Base-by-base conservation (phyloP, 2,329 filamentous ascomycete species). In the Purpureocillium takamizusanense region DNA sequence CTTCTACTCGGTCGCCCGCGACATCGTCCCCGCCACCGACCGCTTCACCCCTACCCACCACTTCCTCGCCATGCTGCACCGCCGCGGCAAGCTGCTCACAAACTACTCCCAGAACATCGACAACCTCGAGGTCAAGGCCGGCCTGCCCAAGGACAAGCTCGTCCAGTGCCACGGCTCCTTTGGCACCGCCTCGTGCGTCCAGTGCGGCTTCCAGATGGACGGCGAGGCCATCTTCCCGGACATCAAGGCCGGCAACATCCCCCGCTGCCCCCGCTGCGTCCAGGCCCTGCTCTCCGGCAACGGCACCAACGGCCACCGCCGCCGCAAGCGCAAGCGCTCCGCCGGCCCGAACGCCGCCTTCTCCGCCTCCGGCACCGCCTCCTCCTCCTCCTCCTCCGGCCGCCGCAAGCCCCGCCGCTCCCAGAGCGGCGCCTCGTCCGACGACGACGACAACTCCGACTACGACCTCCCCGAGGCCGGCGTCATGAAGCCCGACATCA, bases 91-190 rank as follows among this genome's bases (percentile, higher is more conserved):
- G 60, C 75, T 98, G 7, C 75, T 95, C 42, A 97, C 89, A 31
- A 95, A 97, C 64, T 98, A 95, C 66, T 94, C 92, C 1, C 92
- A 98, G 59, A 98, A 98, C 60, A 97, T 98, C 54, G 92, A 98
- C 67, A 95, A 95, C 51, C 79, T 95, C 37, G 90, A 98, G 60
- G 76, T 81, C 44, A 81, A 85, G 52, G 90, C 90, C 0, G 92
- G 92, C 16, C 86, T 98, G 43, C 63, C 70, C 16, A 73, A 78
- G 2, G 81, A 86, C 27, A 94, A 92, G 55, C 73, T 97, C 14
- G 83, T 98, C 21, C 90, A 98, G 62, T 97, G 92, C 57, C 92
- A 98, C 57, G 92, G 92, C 43, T 95, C 87, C 7, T 97, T 95
- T 65, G 89, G 89, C 32, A 94, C 84, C 0, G 92, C 92, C 16